A percentile compares a stretch with the other conserved stretches of the same genome.
Evolutionary conservation across 73 alveolate species (phyloP).

Genomic region (Tetrahymena malaccensis): DNA sequence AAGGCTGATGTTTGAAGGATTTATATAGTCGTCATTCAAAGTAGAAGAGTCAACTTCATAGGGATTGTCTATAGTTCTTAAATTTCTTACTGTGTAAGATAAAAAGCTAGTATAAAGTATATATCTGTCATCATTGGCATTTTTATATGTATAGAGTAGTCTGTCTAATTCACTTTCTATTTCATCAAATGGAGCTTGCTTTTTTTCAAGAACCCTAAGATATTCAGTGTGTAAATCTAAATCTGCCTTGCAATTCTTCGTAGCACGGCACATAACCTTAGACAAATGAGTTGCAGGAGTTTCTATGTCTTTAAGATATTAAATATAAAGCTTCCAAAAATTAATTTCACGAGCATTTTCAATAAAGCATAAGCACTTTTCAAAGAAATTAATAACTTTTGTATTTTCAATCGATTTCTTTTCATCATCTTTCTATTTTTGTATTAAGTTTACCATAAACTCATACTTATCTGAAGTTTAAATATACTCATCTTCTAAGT

Average conservation of each 20-base stretch:
- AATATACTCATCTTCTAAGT: not conserved
- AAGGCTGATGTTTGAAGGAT: not conserved
- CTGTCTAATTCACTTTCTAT: not conserved
- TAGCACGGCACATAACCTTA: not conserved
- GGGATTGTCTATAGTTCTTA: not conserved
- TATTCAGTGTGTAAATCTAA: not conserved
- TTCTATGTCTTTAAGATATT: not conserved
- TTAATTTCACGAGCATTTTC: not conserved
- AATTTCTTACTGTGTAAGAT: not conserved
- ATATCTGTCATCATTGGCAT: not conserved
- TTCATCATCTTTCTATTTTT: not conserved
- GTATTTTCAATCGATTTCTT: not conserved
- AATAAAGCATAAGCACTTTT: not conserved
- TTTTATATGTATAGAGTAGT: not conserved
- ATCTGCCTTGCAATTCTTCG: not conserved
- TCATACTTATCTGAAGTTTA: not conserved
- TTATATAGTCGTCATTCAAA: not conserved
- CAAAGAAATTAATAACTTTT: not conserved
- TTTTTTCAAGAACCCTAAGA: not conserved
- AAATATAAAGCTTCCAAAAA: not conserved
- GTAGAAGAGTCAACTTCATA: not conserved
- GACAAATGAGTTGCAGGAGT: not conserved
- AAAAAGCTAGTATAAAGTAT: not conserved
- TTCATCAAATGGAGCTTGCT: not conserved
- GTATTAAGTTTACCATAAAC: not conserved